Evolutionary conservation across 345 rosid species (phyloP), one percentile per base, ranked within the genome.

Genomic region (Eucalyptus regnans): DNA sequence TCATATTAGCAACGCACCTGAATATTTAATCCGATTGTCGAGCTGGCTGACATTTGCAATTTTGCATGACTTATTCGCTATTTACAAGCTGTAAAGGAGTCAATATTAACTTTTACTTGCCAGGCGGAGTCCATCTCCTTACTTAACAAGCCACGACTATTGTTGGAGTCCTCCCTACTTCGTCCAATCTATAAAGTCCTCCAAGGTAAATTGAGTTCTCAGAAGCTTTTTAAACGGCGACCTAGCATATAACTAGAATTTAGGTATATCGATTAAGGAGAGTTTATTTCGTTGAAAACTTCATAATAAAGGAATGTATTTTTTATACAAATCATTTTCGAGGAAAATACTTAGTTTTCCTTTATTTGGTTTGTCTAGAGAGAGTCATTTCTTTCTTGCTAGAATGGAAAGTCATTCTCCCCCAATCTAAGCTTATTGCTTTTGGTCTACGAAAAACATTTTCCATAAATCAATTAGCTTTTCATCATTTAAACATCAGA

Each of bases 361-460:
- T 68, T 68, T 33, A 9, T 33, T 68, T 33, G 22, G 0, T 68
- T 68, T 16, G 22, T 31, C 5, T 33, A 31, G 41, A 8, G 8
- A 66, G 4, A 64, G 41, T 64, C 1, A 64, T n/a, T 64, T 64
- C 17, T 17, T 64, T 64, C 20, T 64, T 64, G 3, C 4, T 1
- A 64, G 6, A 14, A 64, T 2, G 37, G 20, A 15, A 64, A 64
- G 18, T 64, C 20, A n/a, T 64, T 64, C 17, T 64, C 0, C 20
- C 37, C 13, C 20, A 7, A n/a, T 64, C 12, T 68, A 16, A 71
- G 8, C 14, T 37, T 71, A 10, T 71, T 71, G 4, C 2, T 71
- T 71, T 68, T 1, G 2, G 7, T 33, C 4, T 6, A 31, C 2
- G 6, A 17, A 16, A 71, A 17, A 17, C 0, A 5, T 33, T 71